Conservation (phyloP, 148 eudicot species). For the Limonium bicolor region DNA sequence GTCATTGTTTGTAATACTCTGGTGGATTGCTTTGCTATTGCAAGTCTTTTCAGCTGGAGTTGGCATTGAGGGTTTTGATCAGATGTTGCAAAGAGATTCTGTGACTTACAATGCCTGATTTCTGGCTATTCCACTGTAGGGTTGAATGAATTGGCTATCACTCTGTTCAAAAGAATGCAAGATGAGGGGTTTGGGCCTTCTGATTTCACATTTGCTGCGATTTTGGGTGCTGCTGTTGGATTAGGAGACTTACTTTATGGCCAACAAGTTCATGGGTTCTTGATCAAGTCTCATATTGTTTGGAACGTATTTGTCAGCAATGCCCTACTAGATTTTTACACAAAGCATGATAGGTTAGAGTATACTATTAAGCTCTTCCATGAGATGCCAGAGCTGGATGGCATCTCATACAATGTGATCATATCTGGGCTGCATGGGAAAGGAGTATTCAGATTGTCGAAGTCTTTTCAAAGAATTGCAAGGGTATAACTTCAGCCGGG, state of each 20-base stretch:
- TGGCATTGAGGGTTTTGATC: slow-evolving; percentile 26
- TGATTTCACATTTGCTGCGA: slow-evolving; percentile 70
- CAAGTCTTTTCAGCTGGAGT: slow-evolving; percentile 36
- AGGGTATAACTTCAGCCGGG: slow-evolving; percentile 23
- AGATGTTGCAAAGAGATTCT: slow-evolving; percentile 36
- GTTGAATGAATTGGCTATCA: slow-evolving; percentile 23
- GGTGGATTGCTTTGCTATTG: slow-evolving; percentile 68
- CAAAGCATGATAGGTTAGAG: slow-evolving; percentile 29
- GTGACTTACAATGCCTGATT: slow-evolving; percentile 61
- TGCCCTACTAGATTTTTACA: slow-evolving; percentile 61
- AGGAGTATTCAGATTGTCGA: slow-evolving; percentile 31
- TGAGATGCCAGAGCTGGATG: slow-evolving; percentile 51
- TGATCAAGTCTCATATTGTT: slow-evolving; percentile 32
- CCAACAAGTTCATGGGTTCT: slow-evolving; percentile 44
- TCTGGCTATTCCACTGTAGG: slow-evolving; percentile 45
- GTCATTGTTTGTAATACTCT: slow-evolving; percentile 45
- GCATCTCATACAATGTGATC: slow-evolving; percentile 54
- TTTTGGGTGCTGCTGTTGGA: slow-evolving; percentile 40
- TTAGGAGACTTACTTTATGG: slow-evolving; percentile 31
- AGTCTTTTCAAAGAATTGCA: slow-evolving; percentile 33
- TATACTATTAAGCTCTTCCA: slow-evolving; percentile 30
- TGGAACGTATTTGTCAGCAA: slow-evolving; percentile 50
- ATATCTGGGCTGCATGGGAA: slow-evolving; percentile 43
- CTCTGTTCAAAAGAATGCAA: slow-evolving; percentile 46
- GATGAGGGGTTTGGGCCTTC: slow-evolving; percentile 41